A percentile compares a stretch with the other conserved stretches of the same genome.
Conservation (phyloP, 257 asterid genomes). For the Pogostemon cablin region DNA sequence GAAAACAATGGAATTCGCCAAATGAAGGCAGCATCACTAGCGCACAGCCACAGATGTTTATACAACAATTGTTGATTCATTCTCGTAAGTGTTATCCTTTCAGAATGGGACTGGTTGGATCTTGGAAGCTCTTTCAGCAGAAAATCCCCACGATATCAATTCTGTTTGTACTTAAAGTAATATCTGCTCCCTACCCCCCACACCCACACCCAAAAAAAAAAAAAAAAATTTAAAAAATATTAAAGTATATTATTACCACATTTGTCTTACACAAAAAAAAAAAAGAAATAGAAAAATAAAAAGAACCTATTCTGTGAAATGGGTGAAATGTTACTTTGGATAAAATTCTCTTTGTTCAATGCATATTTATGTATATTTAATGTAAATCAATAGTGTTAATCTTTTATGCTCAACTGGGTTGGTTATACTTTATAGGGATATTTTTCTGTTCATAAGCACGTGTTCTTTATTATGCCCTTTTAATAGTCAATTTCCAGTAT, state of each 20-base stretch:
- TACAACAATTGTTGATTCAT: slow-evolving; percentile 16
- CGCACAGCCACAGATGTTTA: slow-evolving; percentile 23
- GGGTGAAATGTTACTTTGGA: neutral
- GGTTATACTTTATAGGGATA: no score
- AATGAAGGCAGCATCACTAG: neutral
- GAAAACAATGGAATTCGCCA: neutral
- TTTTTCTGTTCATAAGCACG: no score
- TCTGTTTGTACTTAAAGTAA: slow-evolving; percentile 2
- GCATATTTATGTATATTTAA: neutral
- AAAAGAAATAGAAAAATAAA: neutral
- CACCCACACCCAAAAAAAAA: no score
- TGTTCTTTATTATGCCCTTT: no score
- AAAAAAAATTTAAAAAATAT: neutral
- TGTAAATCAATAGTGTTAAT: neutral
- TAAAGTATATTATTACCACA: neutral
- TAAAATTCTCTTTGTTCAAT: neutral
- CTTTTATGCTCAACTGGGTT: no score
- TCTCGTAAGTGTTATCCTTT: slow-evolving; percentile 5
- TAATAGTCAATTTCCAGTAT: no score
- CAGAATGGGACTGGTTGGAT: slow-evolving; percentile 22
- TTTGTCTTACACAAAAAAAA: neutral
- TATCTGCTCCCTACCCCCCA: no score
- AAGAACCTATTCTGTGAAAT: neutral
- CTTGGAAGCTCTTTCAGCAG: slow-evolving; percentile 8
- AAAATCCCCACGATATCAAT: neutral